These are phyloP conservation scores for Cryptosporidium tyzzeri DNA, from an alignment of 169 alveolate species.

Conservation along the genomic window DNA sequence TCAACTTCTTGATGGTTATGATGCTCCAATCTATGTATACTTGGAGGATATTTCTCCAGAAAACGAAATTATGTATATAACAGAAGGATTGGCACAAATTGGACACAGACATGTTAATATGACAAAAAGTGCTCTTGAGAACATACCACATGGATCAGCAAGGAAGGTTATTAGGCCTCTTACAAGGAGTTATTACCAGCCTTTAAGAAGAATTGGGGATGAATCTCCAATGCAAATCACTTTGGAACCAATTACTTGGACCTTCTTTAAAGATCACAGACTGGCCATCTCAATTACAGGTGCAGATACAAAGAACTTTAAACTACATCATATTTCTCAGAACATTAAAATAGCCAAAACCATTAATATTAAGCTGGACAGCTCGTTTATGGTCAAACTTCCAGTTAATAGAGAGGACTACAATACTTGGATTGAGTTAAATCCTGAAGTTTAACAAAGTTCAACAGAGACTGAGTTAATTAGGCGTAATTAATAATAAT, in stretches of 20 bases:
- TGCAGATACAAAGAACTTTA: slow-evolving; percentile 78
- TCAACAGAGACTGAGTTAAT: background rate
- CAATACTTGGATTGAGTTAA: slow-evolving; percentile 42
- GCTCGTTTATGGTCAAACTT: slow-evolving; percentile 42
- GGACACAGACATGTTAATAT: slow-evolving; percentile 72
- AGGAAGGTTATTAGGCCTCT: slow-evolving; percentile 67
- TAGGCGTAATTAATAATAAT: background rate
- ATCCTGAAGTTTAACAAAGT: slow-evolving; percentile 1
- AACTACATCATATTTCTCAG: slow-evolving; percentile 67
- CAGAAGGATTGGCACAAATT: slow-evolving; percentile 79
- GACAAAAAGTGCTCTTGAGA: slow-evolving; percentile 63
- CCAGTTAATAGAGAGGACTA: slow-evolving; percentile 58
- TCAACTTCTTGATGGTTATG: slow-evolving; percentile 77
- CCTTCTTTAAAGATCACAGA: slow-evolving; percentile 77
- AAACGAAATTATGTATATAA: slow-evolving; percentile 66
- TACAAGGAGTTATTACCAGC: slow-evolving; percentile 41
- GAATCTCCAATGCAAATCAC: slow-evolving; percentile 57
- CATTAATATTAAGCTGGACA: slow-evolving; percentile 51
- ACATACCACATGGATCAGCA: slow-evolving; percentile 73
- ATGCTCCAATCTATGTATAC: slow-evolving; percentile 79
- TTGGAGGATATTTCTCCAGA: slow-evolving; percentile 78
- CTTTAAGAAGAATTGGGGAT: slow-evolving; percentile 74
- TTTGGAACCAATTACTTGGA: slow-evolving; percentile 80
- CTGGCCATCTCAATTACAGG: slow-evolving; percentile 78
- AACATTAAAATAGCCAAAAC: slow-evolving; percentile 64